Evolutionary conservation across 345 rosid genomes (phyloP).

Genomic region (Firmiana major): DNA sequence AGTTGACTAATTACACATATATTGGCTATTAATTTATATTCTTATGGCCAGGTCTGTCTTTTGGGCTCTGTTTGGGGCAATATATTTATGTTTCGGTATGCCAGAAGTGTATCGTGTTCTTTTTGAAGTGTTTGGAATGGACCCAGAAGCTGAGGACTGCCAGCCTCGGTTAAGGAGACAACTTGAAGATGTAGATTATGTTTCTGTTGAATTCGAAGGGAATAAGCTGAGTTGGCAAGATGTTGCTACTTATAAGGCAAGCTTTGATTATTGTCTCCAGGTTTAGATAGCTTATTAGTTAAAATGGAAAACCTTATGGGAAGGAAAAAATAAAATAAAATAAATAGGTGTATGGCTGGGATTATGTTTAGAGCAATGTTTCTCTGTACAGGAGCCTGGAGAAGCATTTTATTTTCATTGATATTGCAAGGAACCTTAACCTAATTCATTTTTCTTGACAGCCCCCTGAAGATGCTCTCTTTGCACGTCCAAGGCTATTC

Average conservation of each 20-base stretch:
- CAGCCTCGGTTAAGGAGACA: constrained; percentile 90
- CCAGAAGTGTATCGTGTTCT: constrained; percentile 94
- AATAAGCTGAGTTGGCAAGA: constrained; percentile 87
- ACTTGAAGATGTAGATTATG: constrained; percentile 93
- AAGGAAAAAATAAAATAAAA: not conserved
- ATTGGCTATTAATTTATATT: constrained; percentile 3
- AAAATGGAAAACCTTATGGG: not conserved
- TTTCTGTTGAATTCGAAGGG: constrained; percentile 87
- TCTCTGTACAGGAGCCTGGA: not conserved
- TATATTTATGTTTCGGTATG: constrained; percentile 89
- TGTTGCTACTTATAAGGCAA: constrained; percentile 81
- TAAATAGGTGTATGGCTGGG: not conserved
- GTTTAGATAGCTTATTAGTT: not conserved
- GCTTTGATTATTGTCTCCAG: constrained; percentile 9
- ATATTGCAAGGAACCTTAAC: not conserved
- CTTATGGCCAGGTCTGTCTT: constrained; percentile 65
- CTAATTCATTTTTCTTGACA: constrained; percentile 24
- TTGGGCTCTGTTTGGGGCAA: constrained; percentile 95
- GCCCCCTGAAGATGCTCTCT: constrained; percentile 96
- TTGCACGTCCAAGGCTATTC: constrained; percentile 90
- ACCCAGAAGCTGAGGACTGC: constrained; percentile 89
- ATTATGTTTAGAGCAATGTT: not conserved
- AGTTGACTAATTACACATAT: not conserved
- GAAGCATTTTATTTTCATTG: constrained; percentile 3
- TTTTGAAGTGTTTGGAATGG: constrained; percentile 97